Evolutionary conservation across 2,329 filamentous ascomycete species (phyloP).

Genomic region (Epichloe bromicola): DNA sequence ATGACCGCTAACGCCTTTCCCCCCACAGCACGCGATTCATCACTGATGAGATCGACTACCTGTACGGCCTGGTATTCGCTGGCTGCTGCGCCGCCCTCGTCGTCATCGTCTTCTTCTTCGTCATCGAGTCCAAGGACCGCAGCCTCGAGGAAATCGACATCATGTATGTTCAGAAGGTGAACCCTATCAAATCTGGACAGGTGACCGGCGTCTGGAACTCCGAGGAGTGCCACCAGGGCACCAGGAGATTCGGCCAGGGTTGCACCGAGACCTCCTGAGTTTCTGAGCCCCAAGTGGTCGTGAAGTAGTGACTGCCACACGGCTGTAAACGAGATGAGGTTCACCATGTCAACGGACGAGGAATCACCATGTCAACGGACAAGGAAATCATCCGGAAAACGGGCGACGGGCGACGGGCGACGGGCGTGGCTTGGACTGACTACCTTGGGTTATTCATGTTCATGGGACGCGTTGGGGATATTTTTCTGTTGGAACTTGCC

Average conservation of each 20-base stretch:
- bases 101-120: conserved; percentile 59
- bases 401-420: too few relatives aligned
- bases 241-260: conserved; percentile 1
- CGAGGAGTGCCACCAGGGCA: conserved; percentile 3
- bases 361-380: too few relatives aligned
- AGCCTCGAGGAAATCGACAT: conserved; percentile 65
- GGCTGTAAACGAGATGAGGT: neutral
- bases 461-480: too few relatives aligned
- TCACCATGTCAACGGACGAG: too few relatives aligned
- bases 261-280: neutral
- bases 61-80: conserved; percentile 59
- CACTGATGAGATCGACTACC: conserved; percentile 53
- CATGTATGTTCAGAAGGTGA: conserved; percentile 50
- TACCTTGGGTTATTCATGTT: too few relatives aligned
- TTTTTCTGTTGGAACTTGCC: too few relatives aligned
- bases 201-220: conserved; percentile 12
- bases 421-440: too few relatives aligned
- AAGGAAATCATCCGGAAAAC: too few relatives aligned
- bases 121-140: conserved; percentile 59
- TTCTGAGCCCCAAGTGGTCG: too few relatives aligned
- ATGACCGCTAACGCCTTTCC: conserved; percentile 11
- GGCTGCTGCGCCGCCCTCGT: conserved; percentile 51
- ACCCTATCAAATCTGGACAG: conserved; percentile 30
- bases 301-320: neutral
- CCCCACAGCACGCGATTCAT: conserved; percentile 54